Conservation (phyloP, 805 yeast species). For the Brettanomyces sp. region DNA sequence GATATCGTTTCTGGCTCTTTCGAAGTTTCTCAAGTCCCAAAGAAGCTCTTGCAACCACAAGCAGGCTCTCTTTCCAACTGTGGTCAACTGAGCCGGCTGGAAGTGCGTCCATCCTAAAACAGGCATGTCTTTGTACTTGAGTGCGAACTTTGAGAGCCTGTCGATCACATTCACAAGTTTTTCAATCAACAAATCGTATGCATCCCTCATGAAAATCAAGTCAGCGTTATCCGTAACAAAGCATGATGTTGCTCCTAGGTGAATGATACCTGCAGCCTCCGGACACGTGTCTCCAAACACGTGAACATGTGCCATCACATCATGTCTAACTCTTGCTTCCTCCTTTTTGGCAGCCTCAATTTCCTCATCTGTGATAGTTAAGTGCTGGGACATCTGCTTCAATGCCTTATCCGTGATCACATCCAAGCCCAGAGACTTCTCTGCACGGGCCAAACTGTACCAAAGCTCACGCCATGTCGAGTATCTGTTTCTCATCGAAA, state of each 20-base stretch:
- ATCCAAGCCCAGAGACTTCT: constrained; percentile 77
- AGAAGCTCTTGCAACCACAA: constrained; percentile 95
- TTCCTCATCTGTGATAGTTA: constrained; percentile 86
- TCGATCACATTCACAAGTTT: constrained; percentile 93
- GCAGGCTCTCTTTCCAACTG: constrained; percentile 97
- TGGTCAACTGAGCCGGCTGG: constrained; percentile 98
- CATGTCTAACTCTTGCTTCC: constrained; percentile 97
- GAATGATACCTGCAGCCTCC: constrained; percentile 95
- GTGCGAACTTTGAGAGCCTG: constrained; percentile 79
- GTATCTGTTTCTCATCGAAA: constrained; percentile 88
- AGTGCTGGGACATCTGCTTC: constrained; percentile 69
- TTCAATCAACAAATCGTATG: constrained; percentile 86
- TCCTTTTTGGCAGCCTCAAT: constrained; percentile 81
- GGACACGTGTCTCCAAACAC: constrained; percentile 90
- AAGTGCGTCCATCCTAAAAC: constrained; percentile 99
- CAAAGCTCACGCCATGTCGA: constrained; percentile 98
- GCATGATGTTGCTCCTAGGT: constrained; percentile 97
- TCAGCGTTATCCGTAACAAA: constrained; percentile 97
- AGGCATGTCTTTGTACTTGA: constrained; percentile 89
- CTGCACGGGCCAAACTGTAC: constrained; percentile 93
- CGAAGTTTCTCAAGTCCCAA: constrained; percentile 95
- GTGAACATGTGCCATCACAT: constrained; percentile 99
- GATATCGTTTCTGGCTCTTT: constrained; percentile 90
- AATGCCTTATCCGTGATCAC: constrained; percentile 88
- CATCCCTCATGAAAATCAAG: constrained; percentile 91